Base-by-base conservation (phyloP, 345 rosid species). In the Luvunga scandens region DNA sequence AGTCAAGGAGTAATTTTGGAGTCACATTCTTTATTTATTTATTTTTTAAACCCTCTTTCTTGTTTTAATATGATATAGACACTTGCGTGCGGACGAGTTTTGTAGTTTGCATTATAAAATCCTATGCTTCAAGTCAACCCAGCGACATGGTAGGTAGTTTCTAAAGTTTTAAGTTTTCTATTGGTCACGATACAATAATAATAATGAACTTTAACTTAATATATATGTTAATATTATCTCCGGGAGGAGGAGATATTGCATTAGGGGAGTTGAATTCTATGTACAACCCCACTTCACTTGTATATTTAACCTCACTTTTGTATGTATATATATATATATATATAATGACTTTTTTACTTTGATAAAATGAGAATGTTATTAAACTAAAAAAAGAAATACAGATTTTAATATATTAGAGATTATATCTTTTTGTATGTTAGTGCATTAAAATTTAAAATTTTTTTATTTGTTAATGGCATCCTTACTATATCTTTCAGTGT, bases 381-480 rank as follows among this genome's bases (percentile, higher is more conserved):
- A 36, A 36, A 36, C 0, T 6, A 36, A 36, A 36, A 36, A 0
- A 36, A n/a, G n/a, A n/a, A n/a, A n/a, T 42, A 36, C 9, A 0
- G 9, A 0, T 42, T 42, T 42, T 42, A 12, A 3, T 4, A 45
- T 12, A 45, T 13, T 45, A 0, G 50, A 45, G 18, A 13, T 3
- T 45, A 13, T 13, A 45, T 45, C 0, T 13, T 45, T 45, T 42
- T 42, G 1, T 12, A 4, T 42, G 0, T 42, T 42, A 9, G 14
- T 42, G 0, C 4, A 42, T 42, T 9, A 0, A 9, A 42, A 39
- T 9, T 0, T 38, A 1, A 33, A 1, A 7, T 38, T 38, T 38
- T 38, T 38, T 38, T 0, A 0, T 12, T 0, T 10, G 0, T 10
- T 10, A 42, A 14, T 42, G 10, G 10, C 0, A 42, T 42, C 1